phyloP scores from a whole-genome alignment of 148 eudicot genomes.

The Rhododendron ferrugineum region DNA sequence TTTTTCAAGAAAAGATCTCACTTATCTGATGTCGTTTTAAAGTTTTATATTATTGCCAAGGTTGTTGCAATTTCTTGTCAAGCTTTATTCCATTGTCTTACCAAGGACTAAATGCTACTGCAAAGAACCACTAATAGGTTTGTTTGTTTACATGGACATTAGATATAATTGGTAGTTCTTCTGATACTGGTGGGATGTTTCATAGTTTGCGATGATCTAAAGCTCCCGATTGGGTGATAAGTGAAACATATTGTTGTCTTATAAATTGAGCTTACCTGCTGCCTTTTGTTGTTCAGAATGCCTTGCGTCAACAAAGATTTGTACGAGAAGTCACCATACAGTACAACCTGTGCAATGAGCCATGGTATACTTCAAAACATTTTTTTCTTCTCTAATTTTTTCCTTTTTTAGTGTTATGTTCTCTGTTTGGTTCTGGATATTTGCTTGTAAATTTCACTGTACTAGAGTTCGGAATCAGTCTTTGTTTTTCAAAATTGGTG shows the following conservation, averaged over 20 bases:
- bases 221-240: neutral
- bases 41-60: neutral
- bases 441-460: neutral
- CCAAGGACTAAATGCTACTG: neutral
- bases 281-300: slow-evolving; percentile 53
- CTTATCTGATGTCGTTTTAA: neutral
- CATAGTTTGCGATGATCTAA: neutral
- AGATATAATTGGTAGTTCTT: neutral
- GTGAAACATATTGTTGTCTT: neutral
- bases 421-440: neutral
- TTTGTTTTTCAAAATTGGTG: neutral
- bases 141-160: neutral
- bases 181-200: neutral
- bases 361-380: slow-evolving; percentile 51
- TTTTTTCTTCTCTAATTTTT: neutral
- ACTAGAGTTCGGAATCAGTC: neutral
- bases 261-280: neutral
- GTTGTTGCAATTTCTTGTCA: neutral
- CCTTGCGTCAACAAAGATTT: slow-evolving; percentile 88
- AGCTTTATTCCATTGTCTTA: neutral
- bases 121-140: neutral
- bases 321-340: slow-evolving; percentile 94
- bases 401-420: neutral
- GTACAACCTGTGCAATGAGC: slow-evolving; percentile 93
- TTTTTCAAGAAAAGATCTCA: neutral